Evolutionary conservation across 2,329 filamentous ascomycete genomes (phyloP).

Genomic region (Colletotrichum sidae): DNA sequence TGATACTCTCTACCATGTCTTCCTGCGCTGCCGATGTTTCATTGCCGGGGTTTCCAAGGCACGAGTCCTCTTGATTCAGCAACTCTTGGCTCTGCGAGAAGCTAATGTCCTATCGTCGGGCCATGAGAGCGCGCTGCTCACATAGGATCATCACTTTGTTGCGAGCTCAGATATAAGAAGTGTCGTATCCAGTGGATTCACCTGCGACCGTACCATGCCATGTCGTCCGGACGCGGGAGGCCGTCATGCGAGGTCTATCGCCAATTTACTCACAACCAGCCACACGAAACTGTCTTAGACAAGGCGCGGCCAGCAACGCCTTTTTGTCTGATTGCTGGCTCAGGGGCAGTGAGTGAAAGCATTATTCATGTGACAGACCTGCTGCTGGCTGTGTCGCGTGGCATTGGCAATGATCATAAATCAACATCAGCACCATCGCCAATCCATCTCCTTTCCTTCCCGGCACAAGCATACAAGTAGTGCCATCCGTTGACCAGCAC

Average conservation of each 20-base stretch:
- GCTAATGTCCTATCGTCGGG: no score
- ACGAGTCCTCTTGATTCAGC: no score
- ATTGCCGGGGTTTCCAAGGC: not conserved
- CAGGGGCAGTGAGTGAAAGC: not conserved
- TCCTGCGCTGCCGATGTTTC: conserved; percentile 19
- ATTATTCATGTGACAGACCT: conserved; percentile 1
- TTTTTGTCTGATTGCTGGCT: not conserved
- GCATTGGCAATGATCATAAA: conserved; percentile 9
- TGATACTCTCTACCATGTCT: conserved; percentile 10
- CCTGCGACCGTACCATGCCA: no score
- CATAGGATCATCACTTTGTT: no score
- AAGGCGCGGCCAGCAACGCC: conserved; percentile 1
- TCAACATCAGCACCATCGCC: not conserved
- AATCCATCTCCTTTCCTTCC: not conserved
- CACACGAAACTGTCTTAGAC: conserved; percentile 8
- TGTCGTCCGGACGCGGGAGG: no score
- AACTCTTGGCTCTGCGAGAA: no score
- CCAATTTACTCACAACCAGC: no score
- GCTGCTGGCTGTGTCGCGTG: conserved; percentile 18
- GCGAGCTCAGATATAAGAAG: no score
- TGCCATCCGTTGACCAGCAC: not conserved
- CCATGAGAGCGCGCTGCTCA: no score
- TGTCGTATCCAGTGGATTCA: no score
- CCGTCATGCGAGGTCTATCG: no score
- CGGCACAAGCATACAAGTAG: conserved; percentile 6